phyloP scores from a whole-genome alignment of 495 filamentous ascomycete species.

The Neurospora sp. region DNA sequence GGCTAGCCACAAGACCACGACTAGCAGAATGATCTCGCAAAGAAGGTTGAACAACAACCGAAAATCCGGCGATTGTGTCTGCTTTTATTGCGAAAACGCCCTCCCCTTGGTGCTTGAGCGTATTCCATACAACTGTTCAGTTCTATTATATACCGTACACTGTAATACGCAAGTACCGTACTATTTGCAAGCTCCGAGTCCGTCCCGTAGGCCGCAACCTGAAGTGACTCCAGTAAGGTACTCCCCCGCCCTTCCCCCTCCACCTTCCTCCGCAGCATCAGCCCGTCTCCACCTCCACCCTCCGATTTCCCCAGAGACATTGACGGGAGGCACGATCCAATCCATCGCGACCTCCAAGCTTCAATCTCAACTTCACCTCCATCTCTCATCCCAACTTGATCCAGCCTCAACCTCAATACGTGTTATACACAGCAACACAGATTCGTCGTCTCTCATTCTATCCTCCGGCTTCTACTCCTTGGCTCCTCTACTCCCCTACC shows the following conservation, averaged over 20 bases:
- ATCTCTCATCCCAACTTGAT: not conserved
- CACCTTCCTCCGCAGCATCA: not conserved
- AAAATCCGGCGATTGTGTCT: not conserved
- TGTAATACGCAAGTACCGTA: not conserved
- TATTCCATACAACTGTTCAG: not conserved
- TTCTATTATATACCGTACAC: not conserved
- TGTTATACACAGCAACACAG: not conserved
- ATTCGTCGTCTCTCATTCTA: not conserved
- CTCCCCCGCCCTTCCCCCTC: not conserved
- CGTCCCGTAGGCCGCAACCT: not conserved
- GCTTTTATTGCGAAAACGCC: not conserved
- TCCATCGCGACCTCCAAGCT: not conserved
- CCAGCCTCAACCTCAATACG: not conserved
- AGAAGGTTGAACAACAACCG: not conserved
- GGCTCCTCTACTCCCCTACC: not conserved
- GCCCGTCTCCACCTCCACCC: not conserved
- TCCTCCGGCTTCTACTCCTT: not conserved
- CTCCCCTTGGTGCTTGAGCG: not conserved
- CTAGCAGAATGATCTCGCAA: not conserved
- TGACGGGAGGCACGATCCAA: not conserved
- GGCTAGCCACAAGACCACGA: not conserved
- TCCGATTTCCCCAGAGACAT: not conserved
- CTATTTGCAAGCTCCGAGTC: not conserved
- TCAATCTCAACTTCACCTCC: not conserved
- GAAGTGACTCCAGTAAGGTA: not conserved